A percentile compares a stretch with the other conserved stretches of the same genome.
Evolutionary conservation across 179 eudicot genomes (phyloP).

Genomic region (Silene vulgaris): DNA sequence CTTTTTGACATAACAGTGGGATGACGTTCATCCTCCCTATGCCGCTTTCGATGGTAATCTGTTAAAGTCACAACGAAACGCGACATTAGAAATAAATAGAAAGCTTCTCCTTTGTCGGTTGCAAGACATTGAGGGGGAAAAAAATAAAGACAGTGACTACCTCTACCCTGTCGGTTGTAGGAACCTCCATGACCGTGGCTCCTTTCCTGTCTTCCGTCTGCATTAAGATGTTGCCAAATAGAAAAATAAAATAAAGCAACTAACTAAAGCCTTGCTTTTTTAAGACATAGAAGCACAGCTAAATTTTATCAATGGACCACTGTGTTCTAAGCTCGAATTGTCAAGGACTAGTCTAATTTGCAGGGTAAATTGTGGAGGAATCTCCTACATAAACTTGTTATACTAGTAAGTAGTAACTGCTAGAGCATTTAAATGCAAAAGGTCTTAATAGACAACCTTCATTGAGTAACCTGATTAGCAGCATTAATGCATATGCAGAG

Average conservation of each 20-base stretch:
- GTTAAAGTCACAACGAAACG: conserved; percentile 11
- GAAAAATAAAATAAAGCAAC: neutral
- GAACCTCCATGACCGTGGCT: conserved; percentile 65
- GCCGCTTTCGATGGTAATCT: conserved; percentile 73
- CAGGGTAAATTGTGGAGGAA: neutral
- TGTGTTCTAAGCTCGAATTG: neutral
- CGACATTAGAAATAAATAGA: neutral
- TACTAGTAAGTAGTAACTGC: neutral
- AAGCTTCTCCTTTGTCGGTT: neutral
- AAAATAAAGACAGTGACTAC: conserved; percentile 11
- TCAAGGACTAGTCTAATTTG: neutral
- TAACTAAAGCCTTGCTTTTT: neutral
- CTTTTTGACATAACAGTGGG: conserved; percentile 65
- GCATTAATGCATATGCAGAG: neutral
- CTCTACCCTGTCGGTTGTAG: conserved; percentile 57
- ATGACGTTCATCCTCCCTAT: conserved; percentile 79
- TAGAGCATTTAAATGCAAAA: neutral
- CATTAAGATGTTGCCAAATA: conserved; percentile 20
- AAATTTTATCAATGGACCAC: neutral
- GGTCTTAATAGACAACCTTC: neutral
- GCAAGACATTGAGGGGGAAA: neutral
- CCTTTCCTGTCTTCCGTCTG: conserved; percentile 82
- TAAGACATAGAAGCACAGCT: neutral
- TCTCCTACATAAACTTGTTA: neutral
- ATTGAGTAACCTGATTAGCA: neutral